These are phyloP conservation scores for Crucibulum laeve DNA, from an alignment of 768 basidiomycete genomes.

Conservation along the genomic window DNA sequence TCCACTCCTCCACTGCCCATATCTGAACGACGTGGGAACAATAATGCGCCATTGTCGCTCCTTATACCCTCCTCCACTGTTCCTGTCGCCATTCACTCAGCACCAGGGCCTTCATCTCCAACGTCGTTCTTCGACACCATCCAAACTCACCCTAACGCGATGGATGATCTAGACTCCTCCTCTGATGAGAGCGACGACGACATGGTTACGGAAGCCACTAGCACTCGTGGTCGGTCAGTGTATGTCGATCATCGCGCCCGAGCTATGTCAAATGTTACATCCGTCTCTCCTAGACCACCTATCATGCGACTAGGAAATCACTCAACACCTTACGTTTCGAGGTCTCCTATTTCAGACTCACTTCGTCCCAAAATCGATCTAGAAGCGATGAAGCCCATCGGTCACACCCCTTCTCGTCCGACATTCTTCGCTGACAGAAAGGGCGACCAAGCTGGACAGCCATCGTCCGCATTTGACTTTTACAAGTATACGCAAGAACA, in stretches of 20 bases:
- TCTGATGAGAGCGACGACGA: slow-evolving; percentile 39
- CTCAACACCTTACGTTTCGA: slow-evolving; percentile 62
- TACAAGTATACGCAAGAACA: slow-evolving; percentile 41
- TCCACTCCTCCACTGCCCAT: slow-evolving; percentile 37
- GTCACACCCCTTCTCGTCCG: slow-evolving; percentile 38
- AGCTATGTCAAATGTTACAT: slow-evolving; percentile 30
- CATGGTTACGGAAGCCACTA: slow-evolving; percentile 5
- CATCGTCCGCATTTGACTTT: slow-evolving; percentile 39
- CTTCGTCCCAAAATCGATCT: no score
- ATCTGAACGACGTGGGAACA: slow-evolving; percentile 23
- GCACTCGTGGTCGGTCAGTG: slow-evolving; percentile 4
- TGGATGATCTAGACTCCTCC: slow-evolving; percentile 70
- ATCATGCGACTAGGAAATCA: slow-evolving; percentile 67
- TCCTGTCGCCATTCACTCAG: slow-evolving; percentile 48
- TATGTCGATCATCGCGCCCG: slow-evolving; percentile 31
- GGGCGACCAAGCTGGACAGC: slow-evolving; percentile 29
- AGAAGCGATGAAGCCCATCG: slow-evolving; percentile 47
- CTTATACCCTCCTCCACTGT: slow-evolving; percentile 42
- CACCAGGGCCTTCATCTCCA: slow-evolving; percentile 61
- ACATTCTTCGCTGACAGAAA: slow-evolving; percentile 47
- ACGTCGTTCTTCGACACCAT: slow-evolving; percentile 75
- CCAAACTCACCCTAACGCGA: slow-evolving; percentile 63
- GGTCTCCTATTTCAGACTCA: slow-evolving; percentile 23
- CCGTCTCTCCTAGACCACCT: slow-evolving; percentile 27
- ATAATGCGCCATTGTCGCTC: slow-evolving; percentile 27